phyloP scores from a whole-genome alignment of 768 basidiomycete genomes.

The Kwoniella sp. region DNA sequence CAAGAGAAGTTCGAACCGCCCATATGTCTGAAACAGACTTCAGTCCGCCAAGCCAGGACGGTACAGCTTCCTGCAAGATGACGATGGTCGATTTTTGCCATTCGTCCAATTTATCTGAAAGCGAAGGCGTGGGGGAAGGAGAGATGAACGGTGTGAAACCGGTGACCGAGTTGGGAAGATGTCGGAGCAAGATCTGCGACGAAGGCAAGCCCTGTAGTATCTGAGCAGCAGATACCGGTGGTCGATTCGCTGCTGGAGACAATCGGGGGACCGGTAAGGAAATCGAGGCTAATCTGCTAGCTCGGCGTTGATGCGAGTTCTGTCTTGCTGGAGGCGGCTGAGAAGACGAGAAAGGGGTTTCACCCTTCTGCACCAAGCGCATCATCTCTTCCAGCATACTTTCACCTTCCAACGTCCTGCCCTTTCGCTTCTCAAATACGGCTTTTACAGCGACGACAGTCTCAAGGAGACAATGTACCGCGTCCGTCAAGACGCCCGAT shows the following conservation, averaged over 20 bases:
- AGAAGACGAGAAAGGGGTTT: slow-evolving; percentile 10
- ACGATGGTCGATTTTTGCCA: slow-evolving; percentile 33
- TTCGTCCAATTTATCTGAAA: slow-evolving; percentile 14
- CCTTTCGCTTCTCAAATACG: slow-evolving; percentile 29
- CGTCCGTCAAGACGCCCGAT: slow-evolving; percentile 27
- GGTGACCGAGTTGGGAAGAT: slow-evolving; percentile 70
- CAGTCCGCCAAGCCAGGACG: slow-evolving; percentile 37
- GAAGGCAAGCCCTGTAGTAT: slow-evolving; percentile 76
- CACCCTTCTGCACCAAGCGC: slow-evolving; percentile 40
- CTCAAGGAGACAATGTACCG: slow-evolving; percentile 35
- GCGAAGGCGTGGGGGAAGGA: slow-evolving; percentile 62
- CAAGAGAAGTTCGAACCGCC: slow-evolving; percentile 24
- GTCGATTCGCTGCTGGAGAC: slow-evolving; percentile 47
- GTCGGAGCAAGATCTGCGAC: slow-evolving; percentile 71
- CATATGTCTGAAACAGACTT: slow-evolving; percentile 35
- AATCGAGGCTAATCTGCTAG: slow-evolving; percentile 56
- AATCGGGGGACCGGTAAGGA: slow-evolving; percentile 39
- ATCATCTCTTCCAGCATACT: slow-evolving; percentile 49
- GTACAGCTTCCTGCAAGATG: slow-evolving; percentile 29
- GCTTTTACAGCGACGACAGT: slow-evolving; percentile 29
- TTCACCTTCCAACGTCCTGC: background rate
- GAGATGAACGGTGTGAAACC: slow-evolving; percentile 86
- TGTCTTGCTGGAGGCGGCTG: slow-evolving; percentile 1
- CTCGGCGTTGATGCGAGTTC: slow-evolving; percentile 42
- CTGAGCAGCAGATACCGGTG: slow-evolving; percentile 69